Evolutionary conservation across 495 filamentous ascomycete species (phyloP).

Genomic region (Hyaloscypha variabilis): DNA sequence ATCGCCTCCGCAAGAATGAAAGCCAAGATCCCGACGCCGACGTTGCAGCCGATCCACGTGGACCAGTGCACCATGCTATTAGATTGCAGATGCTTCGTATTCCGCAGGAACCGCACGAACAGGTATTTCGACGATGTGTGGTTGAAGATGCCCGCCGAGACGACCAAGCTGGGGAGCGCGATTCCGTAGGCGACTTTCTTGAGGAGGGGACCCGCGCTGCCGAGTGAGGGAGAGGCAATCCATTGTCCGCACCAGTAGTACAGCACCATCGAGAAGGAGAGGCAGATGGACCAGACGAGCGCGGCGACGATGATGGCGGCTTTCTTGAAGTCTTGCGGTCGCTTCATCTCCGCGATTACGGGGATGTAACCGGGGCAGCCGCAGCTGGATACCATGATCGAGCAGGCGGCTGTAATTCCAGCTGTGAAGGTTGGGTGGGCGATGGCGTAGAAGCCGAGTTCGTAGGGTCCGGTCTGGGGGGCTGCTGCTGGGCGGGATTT

Average conservation of each 20-base stretch:
- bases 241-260: constrained; percentile 70
- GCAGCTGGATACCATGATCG: constrained; percentile 37
- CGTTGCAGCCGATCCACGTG: constrained; percentile 36
- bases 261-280: constrained; percentile 65
- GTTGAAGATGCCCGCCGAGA: constrained; percentile 2
- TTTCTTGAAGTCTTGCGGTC: constrained; percentile 66
- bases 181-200: constrained; percentile 78
- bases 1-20: constrained; percentile 38
- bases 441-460: constrained; percentile 37
- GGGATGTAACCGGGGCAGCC: constrained; percentile 69
- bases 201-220: constrained; percentile 58
- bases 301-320: constrained; percentile 64
- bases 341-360: constrained; percentile 78
- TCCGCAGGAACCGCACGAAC: constrained; percentile 38
- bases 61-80: constrained; percentile 36
- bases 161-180: constrained; percentile 31
- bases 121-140: constrained; percentile 38
- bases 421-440: constrained; percentile 38
- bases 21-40: constrained; percentile 19
- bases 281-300: constrained; percentile 68
- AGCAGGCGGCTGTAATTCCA: constrained; percentile 41
- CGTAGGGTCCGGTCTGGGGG: constrained; percentile 36
- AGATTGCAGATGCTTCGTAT: constrained; percentile 34
- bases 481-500: constrained; percentile 41
- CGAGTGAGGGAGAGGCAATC: constrained; percentile 68